These are phyloP conservation scores for Pleurotus ostreatus DNA, from an alignment of 768 basidiomycete genomes.

Conservation along the genomic window DNA sequence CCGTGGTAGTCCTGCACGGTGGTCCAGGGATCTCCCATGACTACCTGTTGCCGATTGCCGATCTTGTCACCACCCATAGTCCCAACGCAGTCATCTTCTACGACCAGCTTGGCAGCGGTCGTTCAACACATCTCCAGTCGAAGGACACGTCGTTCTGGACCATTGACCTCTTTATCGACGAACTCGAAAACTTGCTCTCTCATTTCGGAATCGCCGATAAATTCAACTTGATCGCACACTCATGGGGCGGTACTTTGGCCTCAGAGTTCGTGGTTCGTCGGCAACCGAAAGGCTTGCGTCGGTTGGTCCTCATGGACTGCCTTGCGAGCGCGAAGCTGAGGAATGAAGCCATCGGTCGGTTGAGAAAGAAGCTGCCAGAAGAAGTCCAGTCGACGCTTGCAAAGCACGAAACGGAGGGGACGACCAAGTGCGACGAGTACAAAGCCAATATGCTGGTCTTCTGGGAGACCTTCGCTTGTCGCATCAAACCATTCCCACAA, in stretches of 20 bases:
- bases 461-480: constrained; percentile 22
- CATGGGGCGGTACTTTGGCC: constrained; percentile 31
- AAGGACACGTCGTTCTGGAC: constrained; percentile 46
- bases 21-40: constrained; percentile 45
- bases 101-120: constrained; percentile 51
- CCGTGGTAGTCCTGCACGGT: constrained; percentile 46
- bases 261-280: constrained; percentile 6
- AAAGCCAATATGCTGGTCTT: constrained; percentile 21
- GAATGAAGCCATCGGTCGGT: constrained; percentile 16
- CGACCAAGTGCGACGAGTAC: constrained; percentile 26
- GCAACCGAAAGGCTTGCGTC: constrained; percentile 26
- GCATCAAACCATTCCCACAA: constrained; percentile 21
- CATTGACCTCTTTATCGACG: constrained; percentile 39
- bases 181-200: constrained; percentile 39
- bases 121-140: constrained; percentile 45
- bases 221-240: constrained; percentile 46
- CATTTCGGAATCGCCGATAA: constrained; percentile 35
- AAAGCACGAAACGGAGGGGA: constrained; percentile 25
- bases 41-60: constrained; percentile 38
- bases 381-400: constrained; percentile 25
- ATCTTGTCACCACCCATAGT: constrained; percentile 29
- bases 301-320: constrained; percentile 23
- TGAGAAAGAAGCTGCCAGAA: constrained; percentile 24
- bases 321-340: constrained; percentile 26
- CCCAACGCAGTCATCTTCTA: constrained; percentile 44